phyloP scores from a whole-genome alignment of 2,329 filamentous ascomycete species.

The Penicillium capsulatum region DNA sequence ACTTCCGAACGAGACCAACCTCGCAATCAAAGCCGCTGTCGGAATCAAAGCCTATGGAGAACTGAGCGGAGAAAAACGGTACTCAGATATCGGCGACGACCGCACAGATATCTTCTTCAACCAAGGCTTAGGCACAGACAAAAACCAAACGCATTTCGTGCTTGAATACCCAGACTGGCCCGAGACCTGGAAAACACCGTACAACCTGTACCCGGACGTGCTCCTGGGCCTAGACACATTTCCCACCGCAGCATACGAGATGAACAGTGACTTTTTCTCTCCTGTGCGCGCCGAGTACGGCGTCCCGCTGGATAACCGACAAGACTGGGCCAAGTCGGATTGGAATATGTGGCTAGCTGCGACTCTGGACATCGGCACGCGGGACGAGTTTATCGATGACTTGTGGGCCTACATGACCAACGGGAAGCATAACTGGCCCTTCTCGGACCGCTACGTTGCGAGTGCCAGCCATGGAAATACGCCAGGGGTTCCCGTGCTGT shows the following conservation, averaged over 20 bases:
- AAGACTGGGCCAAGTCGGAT: slow-evolving; percentile 44
- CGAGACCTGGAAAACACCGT: slow-evolving; percentile 37
- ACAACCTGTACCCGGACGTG: slow-evolving; percentile 43
- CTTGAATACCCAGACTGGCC: slow-evolving; percentile 37
- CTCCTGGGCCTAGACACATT: slow-evolving; percentile 40
- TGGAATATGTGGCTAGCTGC: slow-evolving; percentile 45
- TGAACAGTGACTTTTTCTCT: slow-evolving; percentile 38
- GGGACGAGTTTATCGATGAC: slow-evolving; percentile 37
- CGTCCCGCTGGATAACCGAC: slow-evolving; percentile 39
- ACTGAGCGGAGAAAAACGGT: slow-evolving; percentile 35
- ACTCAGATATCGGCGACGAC: slow-evolving; percentile 34
- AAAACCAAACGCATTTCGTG: slow-evolving; percentile 38
- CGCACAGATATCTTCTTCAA: slow-evolving; percentile 36
- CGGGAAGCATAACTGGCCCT: slow-evolving; percentile 42
- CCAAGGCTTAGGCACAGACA: slow-evolving; percentile 34
- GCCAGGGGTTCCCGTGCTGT: slow-evolving; percentile 33
- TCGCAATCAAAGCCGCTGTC: slow-evolving; percentile 47
- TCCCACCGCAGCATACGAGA: slow-evolving; percentile 31
- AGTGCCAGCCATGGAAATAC: slow-evolving; percentile 29
- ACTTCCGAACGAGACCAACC: slow-evolving; percentile 44
- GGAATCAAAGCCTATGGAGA: slow-evolving; percentile 45
- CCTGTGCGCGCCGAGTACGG: slow-evolving; percentile 35
- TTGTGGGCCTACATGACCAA: slow-evolving; percentile 44
- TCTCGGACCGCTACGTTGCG: slow-evolving; percentile 43
- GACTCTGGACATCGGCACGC: slow-evolving; percentile 28